Evolutionary conservation across 2,329 filamentous ascomycete species (phyloP).

Genomic region (Microsporum ferrugineum): DNA sequence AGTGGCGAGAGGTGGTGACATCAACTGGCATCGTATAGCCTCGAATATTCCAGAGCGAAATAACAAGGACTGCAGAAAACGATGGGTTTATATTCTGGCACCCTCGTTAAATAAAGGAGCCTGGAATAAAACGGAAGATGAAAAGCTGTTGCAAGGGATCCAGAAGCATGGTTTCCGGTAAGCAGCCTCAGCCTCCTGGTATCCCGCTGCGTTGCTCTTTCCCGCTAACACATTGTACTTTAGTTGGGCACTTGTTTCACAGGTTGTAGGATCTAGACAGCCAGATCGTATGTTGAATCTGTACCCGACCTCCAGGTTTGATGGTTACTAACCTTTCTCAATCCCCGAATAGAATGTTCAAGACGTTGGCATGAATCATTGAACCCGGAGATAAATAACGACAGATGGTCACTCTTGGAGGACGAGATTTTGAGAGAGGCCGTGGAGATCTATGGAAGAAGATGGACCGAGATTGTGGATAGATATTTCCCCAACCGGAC

Average conservation of each 20-base stretch:
- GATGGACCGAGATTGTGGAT: conserved; percentile 6
- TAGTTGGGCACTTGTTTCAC: conserved; percentile 6
- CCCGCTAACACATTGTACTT: neutral
- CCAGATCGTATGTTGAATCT: conserved; percentile 4
- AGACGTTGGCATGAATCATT: conserved; percentile 6
- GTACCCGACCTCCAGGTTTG: neutral
- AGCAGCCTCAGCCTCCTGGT: neutral
- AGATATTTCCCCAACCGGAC: conserved; percentile 6
- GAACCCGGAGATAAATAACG: conserved; percentile 6
- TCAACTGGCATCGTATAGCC: conserved; percentile 7
- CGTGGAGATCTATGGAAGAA: conserved; percentile 3
- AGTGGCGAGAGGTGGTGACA: conserved; percentile 5
- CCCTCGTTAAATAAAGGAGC: conserved; percentile 5
- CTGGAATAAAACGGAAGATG: conserved; percentile 6
- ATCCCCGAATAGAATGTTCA: neutral
- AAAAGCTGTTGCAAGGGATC: conserved; percentile 6
- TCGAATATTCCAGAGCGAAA: conserved; percentile 6
- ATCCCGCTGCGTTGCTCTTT: neutral
- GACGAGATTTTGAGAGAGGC: conserved; percentile 6
- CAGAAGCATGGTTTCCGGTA: conserved; percentile 7
- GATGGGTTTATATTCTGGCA: conserved; percentile 7
- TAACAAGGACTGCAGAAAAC: conserved; percentile 6
- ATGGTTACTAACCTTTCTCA: neutral
- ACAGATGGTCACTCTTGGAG: conserved; percentile 7
- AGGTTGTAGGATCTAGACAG: conserved; percentile 6